Evolutionary conservation across 2,329 filamentous ascomycete genomes (phyloP).

Genomic region (Trichophyton mentagrophytes): DNA sequence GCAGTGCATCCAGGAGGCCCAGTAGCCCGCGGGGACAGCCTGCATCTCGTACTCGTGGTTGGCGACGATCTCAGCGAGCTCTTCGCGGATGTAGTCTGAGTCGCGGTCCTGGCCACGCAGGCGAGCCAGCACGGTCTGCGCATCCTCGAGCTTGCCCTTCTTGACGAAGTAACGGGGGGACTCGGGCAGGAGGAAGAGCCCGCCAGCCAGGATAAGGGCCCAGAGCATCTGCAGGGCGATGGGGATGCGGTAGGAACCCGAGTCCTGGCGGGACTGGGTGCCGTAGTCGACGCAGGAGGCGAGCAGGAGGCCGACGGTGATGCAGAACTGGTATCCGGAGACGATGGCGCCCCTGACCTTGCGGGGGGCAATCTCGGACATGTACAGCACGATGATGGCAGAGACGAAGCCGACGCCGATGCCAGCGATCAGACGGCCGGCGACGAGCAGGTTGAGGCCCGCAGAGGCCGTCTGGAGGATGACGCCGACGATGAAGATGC

Average conservation of each 20-base stretch:
- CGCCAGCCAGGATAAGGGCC: slow-evolving; percentile 60
- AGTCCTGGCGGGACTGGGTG: slow-evolving; percentile 49
- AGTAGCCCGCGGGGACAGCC: slow-evolving; percentile 53
- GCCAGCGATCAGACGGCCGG: slow-evolving; percentile 62
- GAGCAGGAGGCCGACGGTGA: slow-evolving; percentile 65
- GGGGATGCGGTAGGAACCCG: slow-evolving; percentile 64
- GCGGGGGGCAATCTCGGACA: slow-evolving; percentile 64
- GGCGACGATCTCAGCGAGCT: slow-evolving; percentile 74
- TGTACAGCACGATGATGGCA: slow-evolving; percentile 71
- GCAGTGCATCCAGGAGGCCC: slow-evolving; percentile 55
- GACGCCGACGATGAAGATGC: slow-evolving; percentile 57
- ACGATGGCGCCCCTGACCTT: slow-evolving; percentile 69
- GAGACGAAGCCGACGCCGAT: slow-evolving; percentile 71
- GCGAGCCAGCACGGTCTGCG: slow-evolving; percentile 48
- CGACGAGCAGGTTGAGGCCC: slow-evolving; percentile 50
- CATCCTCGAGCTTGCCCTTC: slow-evolving; percentile 55
- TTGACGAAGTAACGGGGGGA: slow-evolving; percentile 79
- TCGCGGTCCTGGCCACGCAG: slow-evolving; percentile 62
- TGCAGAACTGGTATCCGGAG: slow-evolving; percentile 72
- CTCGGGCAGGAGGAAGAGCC: slow-evolving; percentile 67
- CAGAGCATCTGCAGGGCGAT: slow-evolving; percentile 70
- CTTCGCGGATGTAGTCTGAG: slow-evolving; percentile 62
- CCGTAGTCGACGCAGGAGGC: slow-evolving; percentile 63
- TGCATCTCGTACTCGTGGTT: slow-evolving; percentile 75
- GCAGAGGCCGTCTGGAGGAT: slow-evolving; percentile 50